Evolutionary conservation across 2,329 filamentous ascomycete genomes (phyloP).

Genomic region (Arthrobotrys sphaeroides): DNA sequence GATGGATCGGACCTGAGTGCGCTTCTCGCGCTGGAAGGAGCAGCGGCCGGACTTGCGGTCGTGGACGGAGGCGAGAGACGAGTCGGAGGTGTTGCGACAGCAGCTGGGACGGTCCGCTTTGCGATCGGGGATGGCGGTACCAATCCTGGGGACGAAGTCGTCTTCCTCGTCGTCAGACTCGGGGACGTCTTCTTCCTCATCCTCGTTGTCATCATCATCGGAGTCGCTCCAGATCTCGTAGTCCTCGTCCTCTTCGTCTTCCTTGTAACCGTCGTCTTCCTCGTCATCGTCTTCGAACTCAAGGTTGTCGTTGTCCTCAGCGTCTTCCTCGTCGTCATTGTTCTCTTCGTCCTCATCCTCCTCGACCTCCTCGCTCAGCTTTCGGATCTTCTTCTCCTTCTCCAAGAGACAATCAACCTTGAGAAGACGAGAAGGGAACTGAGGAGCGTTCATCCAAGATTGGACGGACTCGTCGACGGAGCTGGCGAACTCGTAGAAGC

Average conservation of each 20-base stretch:
- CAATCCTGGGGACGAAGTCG: slow-evolving; percentile 36
- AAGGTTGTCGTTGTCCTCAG: slow-evolving; percentile 62
- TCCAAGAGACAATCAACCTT: slow-evolving; percentile 88
- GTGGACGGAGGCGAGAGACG: slow-evolving; percentile 68
- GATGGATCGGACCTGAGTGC: slow-evolving; percentile 64
- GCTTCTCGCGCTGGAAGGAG: slow-evolving; percentile 58
- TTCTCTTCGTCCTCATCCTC: slow-evolving; percentile 75
- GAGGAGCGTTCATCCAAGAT: slow-evolving; percentile 84
- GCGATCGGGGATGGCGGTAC: slow-evolving; percentile 53
- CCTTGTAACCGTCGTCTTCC: slow-evolving; percentile 65
- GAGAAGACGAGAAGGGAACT: slow-evolving; percentile 73
- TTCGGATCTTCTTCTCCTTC: slow-evolving; percentile 88
- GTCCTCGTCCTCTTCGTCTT: slow-evolving; percentile 69
- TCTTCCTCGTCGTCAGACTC: slow-evolving; percentile 65
- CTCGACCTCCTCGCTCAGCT: slow-evolving; percentile 86
- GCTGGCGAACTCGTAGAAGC: slow-evolving; percentile 91
- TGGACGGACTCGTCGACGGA: slow-evolving; percentile 78
- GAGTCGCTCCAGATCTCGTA: slow-evolving; percentile 65
- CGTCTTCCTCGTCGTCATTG: slow-evolving; percentile 63
- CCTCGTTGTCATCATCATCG: slow-evolving; percentile 66
- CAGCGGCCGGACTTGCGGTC: slow-evolving; percentile 57
- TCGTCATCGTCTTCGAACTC: slow-evolving; percentile 65
- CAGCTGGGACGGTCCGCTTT: slow-evolving; percentile 53
- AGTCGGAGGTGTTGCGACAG: slow-evolving; percentile 69
- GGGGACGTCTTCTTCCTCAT: slow-evolving; percentile 61